phyloP scores from a whole-genome alignment of 2,329 filamentous ascomycete species.

The Fusarium acutatum region DNA sequence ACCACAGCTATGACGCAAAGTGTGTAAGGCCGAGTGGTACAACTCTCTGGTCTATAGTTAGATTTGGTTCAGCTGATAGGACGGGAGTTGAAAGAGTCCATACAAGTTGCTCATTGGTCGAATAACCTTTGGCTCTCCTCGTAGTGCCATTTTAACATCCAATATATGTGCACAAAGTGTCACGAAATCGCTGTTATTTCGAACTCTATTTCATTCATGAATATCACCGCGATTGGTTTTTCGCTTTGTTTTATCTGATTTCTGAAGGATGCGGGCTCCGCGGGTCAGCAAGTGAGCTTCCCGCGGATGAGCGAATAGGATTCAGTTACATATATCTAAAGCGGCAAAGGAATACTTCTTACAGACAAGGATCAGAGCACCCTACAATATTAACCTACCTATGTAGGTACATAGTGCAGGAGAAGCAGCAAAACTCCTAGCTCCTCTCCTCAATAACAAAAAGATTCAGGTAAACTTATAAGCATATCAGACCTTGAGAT shows the following conservation, averaged over 20 bases:
- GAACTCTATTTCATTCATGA: not conserved
- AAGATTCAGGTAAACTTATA: not conserved
- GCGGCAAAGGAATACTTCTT: not conserved
- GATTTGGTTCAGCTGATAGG: not conserved
- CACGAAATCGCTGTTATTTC: not conserved
- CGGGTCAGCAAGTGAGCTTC: constrained; percentile 4
- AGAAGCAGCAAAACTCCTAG: not conserved
- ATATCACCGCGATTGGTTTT: not conserved
- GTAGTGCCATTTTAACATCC: constrained; percentile 4
- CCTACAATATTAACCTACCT: not conserved
- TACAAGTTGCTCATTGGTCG: constrained; percentile 36
- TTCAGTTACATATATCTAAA: not conserved
- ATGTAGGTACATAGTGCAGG: not conserved
- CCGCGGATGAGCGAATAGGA: constrained; percentile 20
- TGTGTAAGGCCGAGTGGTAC: constrained; percentile 28
- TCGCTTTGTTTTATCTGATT: constrained; percentile 8
- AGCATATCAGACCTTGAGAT: not conserved
- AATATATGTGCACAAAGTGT: not conserved
- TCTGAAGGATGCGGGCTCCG: constrained; percentile 12
- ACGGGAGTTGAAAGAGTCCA: not conserved
- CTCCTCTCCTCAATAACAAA: not conserved
- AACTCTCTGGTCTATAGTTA: constrained; percentile 17
- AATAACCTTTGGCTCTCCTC: constrained; percentile 7
- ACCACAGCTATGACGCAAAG: constrained; percentile 30
- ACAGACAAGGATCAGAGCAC: not conserved